Evolutionary conservation across 2,329 filamentous ascomycete genomes (phyloP), one percentile per base, ranked within the genome.

Genomic region (Hypoxylon sp.): DNA sequence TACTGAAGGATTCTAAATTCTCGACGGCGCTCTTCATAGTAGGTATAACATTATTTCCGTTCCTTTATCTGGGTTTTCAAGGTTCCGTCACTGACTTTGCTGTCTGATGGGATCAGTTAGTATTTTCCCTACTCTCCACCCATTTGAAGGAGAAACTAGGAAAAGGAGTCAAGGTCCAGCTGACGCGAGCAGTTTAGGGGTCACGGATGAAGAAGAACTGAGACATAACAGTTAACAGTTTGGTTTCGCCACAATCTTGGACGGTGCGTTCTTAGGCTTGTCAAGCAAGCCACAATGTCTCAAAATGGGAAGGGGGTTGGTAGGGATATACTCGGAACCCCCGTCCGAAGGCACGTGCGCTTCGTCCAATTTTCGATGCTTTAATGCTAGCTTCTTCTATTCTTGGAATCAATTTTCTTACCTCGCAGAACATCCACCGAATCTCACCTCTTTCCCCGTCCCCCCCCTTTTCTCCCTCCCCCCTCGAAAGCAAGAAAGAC

Each of bases 381-480:
- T 21, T 57, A 52, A 43, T 34, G 19, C 45, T 45, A 63, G 52
- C 51, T 49, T 63, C 46, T 14, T 52, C 49, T 63, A 63, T 63
- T 63, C 48, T 48, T 52, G 60, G 60, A 34, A 36, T 19, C 46
- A 38, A 19, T 28, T 51, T 34, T 34, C 32, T 43, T 30, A 6
- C 4, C 17, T 38, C 23, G 23, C n/a, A 17, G 17, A n/a, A 34
- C 6, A 30, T 23, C 2, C 38, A 43, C 10, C 38, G 17, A 2
- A 41, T 41, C 36, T 41, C n/a, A 17, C n/a, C 3, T 6, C 36
- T 41, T 38, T 17, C 7, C 17, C 14, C 14, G 5, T 38, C 14
- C n/a, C 2, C 5, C n/a, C 9, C 30, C 9, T 36, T n/a, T 43
- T 21, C 19, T 10, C 9, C 9, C n/a, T 41, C 36, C n/a, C n/a